Percentiles rank a stretch among this genome's conserved stretches.
These are phyloP conservation scores for Xylaria sp. DNA, from an alignment of 2,329 filamentous ascomycete species.

Conservation along the genomic window DNA sequence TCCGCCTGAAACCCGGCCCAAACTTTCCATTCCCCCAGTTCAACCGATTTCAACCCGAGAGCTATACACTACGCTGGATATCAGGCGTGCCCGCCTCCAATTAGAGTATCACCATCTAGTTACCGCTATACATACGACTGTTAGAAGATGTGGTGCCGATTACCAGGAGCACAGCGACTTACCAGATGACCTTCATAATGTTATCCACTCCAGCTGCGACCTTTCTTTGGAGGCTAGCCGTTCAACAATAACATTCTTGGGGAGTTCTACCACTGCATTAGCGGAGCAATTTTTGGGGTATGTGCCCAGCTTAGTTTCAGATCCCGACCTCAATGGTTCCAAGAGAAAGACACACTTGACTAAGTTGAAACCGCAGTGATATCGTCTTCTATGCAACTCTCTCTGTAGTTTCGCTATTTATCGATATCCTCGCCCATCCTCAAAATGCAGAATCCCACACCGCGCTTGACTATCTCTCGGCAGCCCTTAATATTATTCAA, in stretches of 20 bases:
- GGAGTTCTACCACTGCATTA: neutral
- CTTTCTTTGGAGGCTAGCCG: conserved; percentile 27
- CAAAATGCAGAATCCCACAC: neutral
- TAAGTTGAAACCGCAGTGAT: neutral
- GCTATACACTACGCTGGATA: neutral
- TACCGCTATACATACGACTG: conserved; percentile 1
- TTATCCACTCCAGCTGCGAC: conserved; percentile 28
- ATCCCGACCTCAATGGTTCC: neutral
- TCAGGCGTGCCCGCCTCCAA: neutral
- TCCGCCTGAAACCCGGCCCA: neutral
- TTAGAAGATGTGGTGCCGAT: conserved; percentile 22
- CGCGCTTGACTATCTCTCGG: neutral
- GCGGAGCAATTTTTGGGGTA: conserved; percentile 22
- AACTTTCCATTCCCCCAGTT: neutral
- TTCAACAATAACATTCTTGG: conserved; percentile 19
- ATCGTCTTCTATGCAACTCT: neutral
- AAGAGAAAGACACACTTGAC: neutral
- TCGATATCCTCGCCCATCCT: neutral
- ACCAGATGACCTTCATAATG: conserved; percentile 18
- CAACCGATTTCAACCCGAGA: neutral
- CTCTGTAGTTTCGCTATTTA: neutral
- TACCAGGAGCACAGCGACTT: conserved; percentile 6
- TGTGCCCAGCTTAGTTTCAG: neutral
- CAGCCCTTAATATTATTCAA: neutral
- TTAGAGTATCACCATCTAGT: neutral